Evolutionary conservation across 2,329 filamentous ascomycete genomes (phyloP), one percentile per base, ranked within the genome.

Genomic region (Colletotrichum sp.): DNA sequence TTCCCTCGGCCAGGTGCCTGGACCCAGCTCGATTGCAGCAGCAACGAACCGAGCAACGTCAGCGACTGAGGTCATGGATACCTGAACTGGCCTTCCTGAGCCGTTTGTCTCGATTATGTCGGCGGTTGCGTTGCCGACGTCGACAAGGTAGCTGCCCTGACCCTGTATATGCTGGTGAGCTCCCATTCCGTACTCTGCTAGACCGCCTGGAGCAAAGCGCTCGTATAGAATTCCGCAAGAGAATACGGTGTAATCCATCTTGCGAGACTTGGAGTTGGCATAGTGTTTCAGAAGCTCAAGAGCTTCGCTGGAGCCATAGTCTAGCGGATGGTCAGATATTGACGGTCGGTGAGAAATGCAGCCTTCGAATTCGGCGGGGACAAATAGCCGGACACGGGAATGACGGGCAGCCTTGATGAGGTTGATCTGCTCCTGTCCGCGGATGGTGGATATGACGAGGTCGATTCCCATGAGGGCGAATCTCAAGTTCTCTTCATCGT

Each of bases 161-260:
- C 85, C 85, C 10, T 86, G 84, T 26, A 92, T 85, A 21, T 89
- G 88, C 56, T 87, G 89, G n/a, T 88, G 87, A 32, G 80, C 79
- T 1, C 93, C 93, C 62, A 95, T 92, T 38, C 88, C 86, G 69
- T 91, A 87, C 21, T 87, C 85, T 14, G 87, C 86, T 74, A 96
- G 87, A 0, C 94, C 94, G 4, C 90, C 91, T 0, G 92, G 92
- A 24, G 91, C 91, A 79, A 96, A 95, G 1, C 93, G 87, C 81
- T 96, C 94, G 86, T 95, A 96, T 77, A 96, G 91, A 34, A 95
- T 84, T 24, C 94, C 94, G 78, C 94, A 96, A 0, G 92, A 90
- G 82, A 96, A 95, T 30, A 92, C 87, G 0, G 94, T 95, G 76
- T 90, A 94, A 56, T 89, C 88, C 85, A 96, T 94, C 59, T 86